Percentiles rank a stretch among this genome's conserved stretches.
phyloP scores from a whole-genome alignment of 495 filamentous ascomycete genomes.

The Acidomyces sp. region DNA sequence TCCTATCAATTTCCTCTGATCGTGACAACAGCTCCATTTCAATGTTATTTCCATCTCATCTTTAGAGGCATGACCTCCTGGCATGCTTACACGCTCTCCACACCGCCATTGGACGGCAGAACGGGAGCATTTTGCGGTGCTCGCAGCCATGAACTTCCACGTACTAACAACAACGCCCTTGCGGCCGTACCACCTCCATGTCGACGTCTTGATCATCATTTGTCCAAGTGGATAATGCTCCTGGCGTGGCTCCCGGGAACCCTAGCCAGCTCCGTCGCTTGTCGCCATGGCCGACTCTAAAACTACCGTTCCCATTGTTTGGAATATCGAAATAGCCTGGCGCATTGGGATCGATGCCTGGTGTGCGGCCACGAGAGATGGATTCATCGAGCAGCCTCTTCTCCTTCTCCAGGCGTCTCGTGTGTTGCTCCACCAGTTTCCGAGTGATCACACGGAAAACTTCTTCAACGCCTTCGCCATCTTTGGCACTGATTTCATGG shows the following conservation, averaged over 20 bases:
- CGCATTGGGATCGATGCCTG: conserved; percentile 29
- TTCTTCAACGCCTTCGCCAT: conserved; percentile 92
- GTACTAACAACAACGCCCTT: conserved; percentile 2
- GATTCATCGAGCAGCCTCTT: conserved; percentile 33
- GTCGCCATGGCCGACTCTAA: conserved; percentile 46
- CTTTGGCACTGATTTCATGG: conserved; percentile 89
- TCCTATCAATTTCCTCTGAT: too few species aligned
- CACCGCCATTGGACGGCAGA: too few species aligned
- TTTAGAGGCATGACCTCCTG: too few species aligned
- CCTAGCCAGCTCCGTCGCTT: conserved; percentile 47
- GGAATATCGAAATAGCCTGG: conserved; percentile 27
- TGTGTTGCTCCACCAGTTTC: conserved; percentile 85
- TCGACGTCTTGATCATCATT: conserved; percentile 5
- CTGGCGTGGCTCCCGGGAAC: conserved; percentile 40
- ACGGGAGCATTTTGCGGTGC: too few species aligned
- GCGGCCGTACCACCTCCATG: not conserved
- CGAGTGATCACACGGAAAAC: conserved; percentile 90
- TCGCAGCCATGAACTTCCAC: too few species aligned
- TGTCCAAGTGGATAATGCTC: conserved; percentile 12
- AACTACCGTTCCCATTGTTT: conserved; percentile 37
- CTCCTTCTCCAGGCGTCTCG: conserved; percentile 42
- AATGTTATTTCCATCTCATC: too few species aligned
- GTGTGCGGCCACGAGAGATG: conserved; percentile 19
- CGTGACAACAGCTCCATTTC: too few species aligned
- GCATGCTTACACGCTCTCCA: too few species aligned